Evolutionary conservation across 352 stramenopile genomes (phyloP).

Genomic region (Phytopythium oedochilum): DNA sequence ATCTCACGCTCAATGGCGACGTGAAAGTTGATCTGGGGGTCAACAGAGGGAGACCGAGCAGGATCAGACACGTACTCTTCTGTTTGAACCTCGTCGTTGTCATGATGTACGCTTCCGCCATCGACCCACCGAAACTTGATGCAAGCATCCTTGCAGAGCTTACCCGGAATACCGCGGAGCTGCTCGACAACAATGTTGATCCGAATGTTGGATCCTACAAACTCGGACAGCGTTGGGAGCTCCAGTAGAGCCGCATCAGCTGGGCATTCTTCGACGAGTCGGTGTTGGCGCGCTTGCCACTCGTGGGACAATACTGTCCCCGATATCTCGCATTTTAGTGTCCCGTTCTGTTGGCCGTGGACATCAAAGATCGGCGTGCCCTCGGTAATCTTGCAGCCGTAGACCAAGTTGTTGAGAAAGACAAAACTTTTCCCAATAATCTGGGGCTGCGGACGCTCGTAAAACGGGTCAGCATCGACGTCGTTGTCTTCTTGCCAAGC

Average conservation of each 20-base stretch:
- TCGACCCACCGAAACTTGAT: slow-evolving; percentile 50
- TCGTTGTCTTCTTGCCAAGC: slow-evolving; percentile 29
- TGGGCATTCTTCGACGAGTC: slow-evolving; percentile 48
- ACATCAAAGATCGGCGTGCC: slow-evolving; percentile 54
- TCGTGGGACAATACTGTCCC: slow-evolving; percentile 67
- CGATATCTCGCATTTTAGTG: slow-evolving; percentile 52
- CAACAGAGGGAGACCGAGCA: slow-evolving; percentile 38
- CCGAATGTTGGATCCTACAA: slow-evolving; percentile 51
- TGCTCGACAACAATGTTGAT: slow-evolving; percentile 45
- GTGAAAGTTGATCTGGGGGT: slow-evolving; percentile 56
- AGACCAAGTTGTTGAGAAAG: slow-evolving; percentile 54
- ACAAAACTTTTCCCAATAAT: slow-evolving; percentile 75
- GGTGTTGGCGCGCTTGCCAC: slow-evolving; percentile 67
- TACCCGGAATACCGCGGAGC: slow-evolving; percentile 58
- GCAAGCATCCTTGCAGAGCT: slow-evolving; percentile 65
- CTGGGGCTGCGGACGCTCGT: slow-evolving; percentile 56
- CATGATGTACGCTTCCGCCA: neutral
- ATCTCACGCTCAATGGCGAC: slow-evolving; percentile 50
- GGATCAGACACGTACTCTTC: slow-evolving; percentile 43
- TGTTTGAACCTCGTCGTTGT: slow-evolving; percentile 6
- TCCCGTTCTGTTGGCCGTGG: slow-evolving; percentile 27
- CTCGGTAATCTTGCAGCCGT: slow-evolving; percentile 59
- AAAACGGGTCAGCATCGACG: slow-evolving; percentile 67
- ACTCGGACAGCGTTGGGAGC: slow-evolving; percentile 37
- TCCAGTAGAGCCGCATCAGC: slow-evolving; percentile 29